Percentiles rank a stretch among this genome's conserved stretches.
phyloP scores from a whole-genome alignment of 345 rosid genomes.

The Ricinus communis region DNA sequence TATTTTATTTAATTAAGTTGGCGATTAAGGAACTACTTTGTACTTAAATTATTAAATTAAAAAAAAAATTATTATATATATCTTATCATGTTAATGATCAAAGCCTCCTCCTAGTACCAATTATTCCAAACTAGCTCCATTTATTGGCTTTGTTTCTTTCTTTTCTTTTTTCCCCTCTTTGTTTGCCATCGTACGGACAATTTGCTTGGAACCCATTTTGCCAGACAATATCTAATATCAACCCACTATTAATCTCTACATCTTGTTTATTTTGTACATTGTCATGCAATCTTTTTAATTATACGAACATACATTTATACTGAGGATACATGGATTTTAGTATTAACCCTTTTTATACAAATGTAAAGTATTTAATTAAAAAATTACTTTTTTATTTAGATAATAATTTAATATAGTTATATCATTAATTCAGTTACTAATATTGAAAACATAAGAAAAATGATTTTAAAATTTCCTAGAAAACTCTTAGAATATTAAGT shows the following conservation, averaged over 20 bases:
- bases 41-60: slow-evolving; percentile 20
- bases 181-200: slow-evolving; percentile 37
- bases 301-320: no score
- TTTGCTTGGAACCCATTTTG: slow-evolving; percentile 25
- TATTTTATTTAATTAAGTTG: slow-evolving; percentile 45
- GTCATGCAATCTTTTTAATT: not conserved
- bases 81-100: slow-evolving; percentile 15
- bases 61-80: not conserved
- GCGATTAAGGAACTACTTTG: slow-evolving; percentile 30
- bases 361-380: no score
- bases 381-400: no score
- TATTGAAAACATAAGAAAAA: no score
- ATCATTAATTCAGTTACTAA: no score
- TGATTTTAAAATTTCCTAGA: no score
- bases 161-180: not conserved
- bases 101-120: not conserved
- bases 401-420: no score
- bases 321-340: no score
- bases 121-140: not conserved
- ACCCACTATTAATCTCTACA: not conserved
- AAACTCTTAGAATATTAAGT: no score
- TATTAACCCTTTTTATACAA: no score
- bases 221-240: slow-evolving; percentile 28
- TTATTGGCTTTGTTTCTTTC: not conserved
- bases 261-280: not conserved